These are phyloP conservation scores for Deinandra increscens DNA, from an alignment of 129 eudicot species.

Conservation along the genomic window DNA sequence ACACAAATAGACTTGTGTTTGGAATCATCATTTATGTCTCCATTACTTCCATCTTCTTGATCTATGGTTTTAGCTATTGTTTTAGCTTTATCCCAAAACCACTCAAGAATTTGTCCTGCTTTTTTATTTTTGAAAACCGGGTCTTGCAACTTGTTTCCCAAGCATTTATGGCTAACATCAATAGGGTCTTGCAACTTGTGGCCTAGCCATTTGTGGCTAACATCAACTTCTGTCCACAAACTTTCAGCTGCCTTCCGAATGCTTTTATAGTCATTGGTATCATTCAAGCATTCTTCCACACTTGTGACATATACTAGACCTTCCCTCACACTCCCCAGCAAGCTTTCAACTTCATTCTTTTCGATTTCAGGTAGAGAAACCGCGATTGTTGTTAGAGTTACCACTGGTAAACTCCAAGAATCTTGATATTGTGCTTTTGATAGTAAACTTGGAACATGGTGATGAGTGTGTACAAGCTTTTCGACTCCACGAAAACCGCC, in stretches of 20 bases:
- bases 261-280: background rate
- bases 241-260: background rate
- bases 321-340: slow-evolving; percentile 34
- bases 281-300: slow-evolving; percentile 17
- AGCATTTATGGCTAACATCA: too few species aligned
- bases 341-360: background rate
- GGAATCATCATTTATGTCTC: too few species aligned
- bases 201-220: background rate
- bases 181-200: background rate
- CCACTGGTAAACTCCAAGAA: slow-evolving; percentile 43
- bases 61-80: slow-evolving; percentile 4
- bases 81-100: slow-evolving; percentile 19
- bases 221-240: background rate
- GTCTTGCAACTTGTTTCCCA: background rate
- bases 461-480: slow-evolving; percentile 21
- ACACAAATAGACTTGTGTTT: slow-evolving; percentile 7
- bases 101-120: slow-evolving; percentile 14
- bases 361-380: slow-evolving; percentile 27
- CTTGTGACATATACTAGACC: slow-evolving; percentile 22
- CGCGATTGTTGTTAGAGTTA: slow-evolving; percentile 42
- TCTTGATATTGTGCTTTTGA: slow-evolving; percentile 23
- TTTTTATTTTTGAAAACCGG: background rate
- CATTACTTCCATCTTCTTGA: background rate
- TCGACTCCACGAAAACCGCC: slow-evolving; percentile 24
- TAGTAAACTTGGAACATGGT: slow-evolving; percentile 5